Percentiles rank a stretch among this genome's conserved stretches.
phyloP scores from a whole-genome alignment of 805 yeast species.

The Yarrowia deformans region DNA sequence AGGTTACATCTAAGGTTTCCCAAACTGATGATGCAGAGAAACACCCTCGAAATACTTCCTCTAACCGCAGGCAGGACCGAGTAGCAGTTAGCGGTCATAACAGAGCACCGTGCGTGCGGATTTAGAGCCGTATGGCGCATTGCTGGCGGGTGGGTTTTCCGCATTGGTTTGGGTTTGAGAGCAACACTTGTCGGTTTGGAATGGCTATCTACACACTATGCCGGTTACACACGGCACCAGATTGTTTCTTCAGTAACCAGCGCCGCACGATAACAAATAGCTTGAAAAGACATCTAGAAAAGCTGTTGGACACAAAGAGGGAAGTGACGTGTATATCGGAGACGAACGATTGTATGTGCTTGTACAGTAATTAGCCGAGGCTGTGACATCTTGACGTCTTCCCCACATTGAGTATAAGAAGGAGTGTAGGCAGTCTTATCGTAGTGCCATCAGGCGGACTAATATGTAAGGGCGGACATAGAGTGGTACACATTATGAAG shows the following conservation, averaged over 20 bases:
- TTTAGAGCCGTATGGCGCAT: neutral
- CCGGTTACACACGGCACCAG: neutral
- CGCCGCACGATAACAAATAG: neutral
- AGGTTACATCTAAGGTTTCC: constrained; percentile 11
- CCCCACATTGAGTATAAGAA: too few species aligned
- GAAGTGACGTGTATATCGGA: too few species aligned
- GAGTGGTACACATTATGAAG: too few species aligned
- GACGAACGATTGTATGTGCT: too few species aligned
- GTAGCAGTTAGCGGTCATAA: constrained; percentile 39
- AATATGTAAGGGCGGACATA: too few species aligned
- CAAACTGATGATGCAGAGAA: neutral
- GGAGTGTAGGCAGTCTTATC: too few species aligned
- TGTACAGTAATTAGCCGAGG: too few species aligned
- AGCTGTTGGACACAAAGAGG: too few species aligned
- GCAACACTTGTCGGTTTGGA: neutral
- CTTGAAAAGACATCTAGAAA: too few species aligned
- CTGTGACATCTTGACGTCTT: too few species aligned
- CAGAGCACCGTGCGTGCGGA: neutral
- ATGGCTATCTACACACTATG: too few species aligned
- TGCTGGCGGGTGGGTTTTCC: constrained; percentile 4
- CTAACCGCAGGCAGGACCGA: constrained; percentile 41
- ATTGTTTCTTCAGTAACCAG: neutral
- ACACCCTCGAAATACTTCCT: constrained; percentile 31
- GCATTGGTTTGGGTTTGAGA: neutral
- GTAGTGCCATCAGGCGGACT: too few species aligned